phyloP scores from a whole-genome alignment of 2,329 filamentous ascomycete species.

The Hypocreales sp. region DNA sequence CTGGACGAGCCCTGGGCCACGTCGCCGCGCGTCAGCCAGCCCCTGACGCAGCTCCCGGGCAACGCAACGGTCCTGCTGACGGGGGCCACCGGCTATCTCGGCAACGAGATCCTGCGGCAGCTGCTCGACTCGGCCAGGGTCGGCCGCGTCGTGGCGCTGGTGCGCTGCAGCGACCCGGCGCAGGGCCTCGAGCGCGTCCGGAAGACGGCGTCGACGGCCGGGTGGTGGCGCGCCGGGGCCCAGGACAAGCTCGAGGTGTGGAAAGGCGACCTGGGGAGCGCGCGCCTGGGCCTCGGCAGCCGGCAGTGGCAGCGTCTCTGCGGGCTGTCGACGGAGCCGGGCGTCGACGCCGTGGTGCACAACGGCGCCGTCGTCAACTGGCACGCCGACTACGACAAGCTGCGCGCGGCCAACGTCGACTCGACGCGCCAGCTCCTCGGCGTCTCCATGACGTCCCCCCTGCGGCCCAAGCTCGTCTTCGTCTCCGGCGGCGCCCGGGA shows the following conservation, averaged over 20 bases:
- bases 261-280: constrained; percentile 4
- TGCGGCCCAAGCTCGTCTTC: constrained; percentile 7
- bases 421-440: constrained; percentile 8
- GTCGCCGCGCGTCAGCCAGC: not conserved
- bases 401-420: constrained; percentile 58
- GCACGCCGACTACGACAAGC: constrained; percentile 59
- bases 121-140: constrained; percentile 39
- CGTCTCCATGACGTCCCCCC: constrained; percentile 4
- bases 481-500: constrained; percentile 8
- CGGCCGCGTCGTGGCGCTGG: constrained; percentile 46
- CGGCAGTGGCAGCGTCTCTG: constrained; percentile 41
- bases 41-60: not conserved
- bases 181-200: constrained; percentile 48
- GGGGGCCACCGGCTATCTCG: constrained; percentile 62
- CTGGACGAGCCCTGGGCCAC: not conserved
- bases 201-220: constrained; percentile 2
- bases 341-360: constrained; percentile 60
- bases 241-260: constrained; percentile 4
- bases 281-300: constrained; percentile 2
- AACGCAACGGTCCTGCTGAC: constrained; percentile 56
- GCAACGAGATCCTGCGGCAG: constrained; percentile 61
- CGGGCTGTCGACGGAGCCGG: constrained; percentile 19
- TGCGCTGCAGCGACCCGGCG: constrained; percentile 47
- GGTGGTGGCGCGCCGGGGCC: constrained; percentile 5
- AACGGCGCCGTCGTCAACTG: constrained; percentile 74